A percentile compares a stretch with the other conserved stretches of the same genome.
These are phyloP conservation scores for Erysimum pusillum DNA, from an alignment of 441 rosid species.

Conservation along the genomic window DNA sequence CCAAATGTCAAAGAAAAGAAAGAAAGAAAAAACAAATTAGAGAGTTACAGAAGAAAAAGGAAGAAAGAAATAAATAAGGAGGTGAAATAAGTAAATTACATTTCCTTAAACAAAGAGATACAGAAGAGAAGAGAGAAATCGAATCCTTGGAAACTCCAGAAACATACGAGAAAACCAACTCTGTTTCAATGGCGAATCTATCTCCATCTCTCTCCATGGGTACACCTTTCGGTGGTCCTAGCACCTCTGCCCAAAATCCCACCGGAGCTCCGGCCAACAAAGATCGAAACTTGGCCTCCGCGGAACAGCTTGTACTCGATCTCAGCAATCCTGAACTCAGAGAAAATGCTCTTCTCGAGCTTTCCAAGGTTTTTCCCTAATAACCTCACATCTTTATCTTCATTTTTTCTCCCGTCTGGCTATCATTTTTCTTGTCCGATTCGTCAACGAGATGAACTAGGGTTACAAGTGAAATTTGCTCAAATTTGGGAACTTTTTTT, in stretches of 20 bases:
- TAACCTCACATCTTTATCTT: conserved; percentile 2
- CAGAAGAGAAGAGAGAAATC: too few relatives aligned
- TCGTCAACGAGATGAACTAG: conserved; percentile 25
- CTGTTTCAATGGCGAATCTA: conserved; percentile 48
- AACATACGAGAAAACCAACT: conserved; percentile 7
- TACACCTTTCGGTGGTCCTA: conserved; percentile 58
- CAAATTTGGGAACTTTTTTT: neutral
- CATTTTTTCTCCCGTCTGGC: neutral
- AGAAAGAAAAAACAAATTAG: neutral
- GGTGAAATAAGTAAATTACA: too few relatives aligned
- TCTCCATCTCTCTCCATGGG: conserved; percentile 53
- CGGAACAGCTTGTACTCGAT: conserved; percentile 94
- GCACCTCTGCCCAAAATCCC: conserved; percentile 43
- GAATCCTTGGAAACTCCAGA: neutral
- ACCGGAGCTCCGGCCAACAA: conserved; percentile 72
- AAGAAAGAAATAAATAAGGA: too few relatives aligned
- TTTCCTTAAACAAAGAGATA: neutral
- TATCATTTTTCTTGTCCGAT: neutral
- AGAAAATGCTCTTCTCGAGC: conserved; percentile 95
- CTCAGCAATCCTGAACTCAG: conserved; percentile 98
- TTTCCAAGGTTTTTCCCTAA: conserved; percentile 72
- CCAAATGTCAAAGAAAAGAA: neutral
- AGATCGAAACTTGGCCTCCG: conserved; percentile 95
- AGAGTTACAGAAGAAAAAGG: neutral
- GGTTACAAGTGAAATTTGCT: neutral